phyloP scores from a whole-genome alignment of 257 asterid genomes.

The Solanum sparsipilum region DNA sequence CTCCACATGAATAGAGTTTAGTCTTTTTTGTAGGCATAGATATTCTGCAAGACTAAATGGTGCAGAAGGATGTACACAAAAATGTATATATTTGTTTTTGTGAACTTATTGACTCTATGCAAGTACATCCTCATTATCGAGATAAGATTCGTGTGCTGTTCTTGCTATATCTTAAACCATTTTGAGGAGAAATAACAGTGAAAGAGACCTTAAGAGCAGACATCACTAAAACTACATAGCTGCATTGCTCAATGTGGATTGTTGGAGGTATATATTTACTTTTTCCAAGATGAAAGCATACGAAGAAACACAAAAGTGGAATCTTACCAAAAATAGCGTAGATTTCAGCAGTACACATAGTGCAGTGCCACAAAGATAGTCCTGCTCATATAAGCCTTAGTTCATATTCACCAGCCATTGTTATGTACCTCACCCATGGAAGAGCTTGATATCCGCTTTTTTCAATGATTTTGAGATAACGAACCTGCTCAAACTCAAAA shows the following conservation, averaged over 20 bases:
- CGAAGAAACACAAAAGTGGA: neutral
- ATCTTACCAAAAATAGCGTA: neutral
- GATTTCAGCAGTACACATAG: neutral
- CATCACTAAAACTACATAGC: neutral
- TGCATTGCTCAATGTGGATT: neutral
- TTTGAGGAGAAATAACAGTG: neutral
- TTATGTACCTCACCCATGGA: slow-evolving; percentile 88
- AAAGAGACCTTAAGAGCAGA: neutral
- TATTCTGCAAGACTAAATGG: neutral
- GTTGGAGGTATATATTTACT: neutral
- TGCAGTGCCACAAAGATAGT: neutral
- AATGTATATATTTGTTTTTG: neutral
- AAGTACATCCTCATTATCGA: neutral
- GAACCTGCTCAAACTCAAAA: slow-evolving; percentile 34
- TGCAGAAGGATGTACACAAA: neutral
- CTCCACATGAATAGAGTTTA: neutral
- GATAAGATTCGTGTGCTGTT: neutral
- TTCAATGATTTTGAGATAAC: slow-evolving; percentile 78
- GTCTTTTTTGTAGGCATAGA: neutral
- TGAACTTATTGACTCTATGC: neutral
- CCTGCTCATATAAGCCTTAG: slow-evolving; percentile 39
- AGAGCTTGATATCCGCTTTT: slow-evolving; percentile 88
- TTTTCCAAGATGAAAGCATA: neutral
- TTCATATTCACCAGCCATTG: slow-evolving; percentile 93
- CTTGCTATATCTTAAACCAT: neutral